Base-by-base conservation (phyloP, 345 rosid genomes). In the Populus ilicifolia region DNA sequence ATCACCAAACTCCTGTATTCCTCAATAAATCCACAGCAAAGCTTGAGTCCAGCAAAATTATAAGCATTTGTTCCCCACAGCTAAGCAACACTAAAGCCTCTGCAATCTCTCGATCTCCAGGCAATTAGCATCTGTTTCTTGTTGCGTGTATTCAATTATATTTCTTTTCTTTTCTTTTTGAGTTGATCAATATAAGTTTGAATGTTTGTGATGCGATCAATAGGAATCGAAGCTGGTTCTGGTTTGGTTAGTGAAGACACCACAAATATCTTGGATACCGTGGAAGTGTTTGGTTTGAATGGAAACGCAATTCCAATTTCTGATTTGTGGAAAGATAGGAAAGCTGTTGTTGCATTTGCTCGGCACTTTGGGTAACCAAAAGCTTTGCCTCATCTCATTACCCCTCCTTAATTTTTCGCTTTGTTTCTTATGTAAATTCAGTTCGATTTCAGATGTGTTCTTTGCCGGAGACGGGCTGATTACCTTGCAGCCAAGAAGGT, bases 401-500 rank as follows among this genome's bases (percentile, higher is more conserved):
- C 16, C 33, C 23, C 66, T n/a, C 6, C 33, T 62, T 8, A 48
- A 39, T 23, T 71, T 44, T 13, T 35, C n/a, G n/a, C n/a, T n/a
- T n/a, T 33, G 1, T 52, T 77, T 62, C 30, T 8, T 14, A 6
- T 20, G 66, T 41, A 36, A 18, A 38, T 70, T 44, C 52, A 23
- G 43, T 80, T 44, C 79, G 73, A 21, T 41, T 84, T 79, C 88
- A 95, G 98, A 80, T 95, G 99, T 52, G 94, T 92, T 36, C 83
- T 95, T 71, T 93, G 97, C 83, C 89, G 97, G 69, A 95, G 86
- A 79, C 89, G 98, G 38, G 99, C 99, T 12, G 94, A 93, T 83
- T 88, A 86, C 81, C 98, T 95, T 69, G 97, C 92, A 5, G 77
- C 82, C 56, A 88, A 88, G 92, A 95, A 95, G 96, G 98, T 93